A percentile compares a stretch with the other conserved stretches of the same genome.
phyloP scores from a whole-genome alignment of 306 rosid species.

The Vigna radiata region DNA sequence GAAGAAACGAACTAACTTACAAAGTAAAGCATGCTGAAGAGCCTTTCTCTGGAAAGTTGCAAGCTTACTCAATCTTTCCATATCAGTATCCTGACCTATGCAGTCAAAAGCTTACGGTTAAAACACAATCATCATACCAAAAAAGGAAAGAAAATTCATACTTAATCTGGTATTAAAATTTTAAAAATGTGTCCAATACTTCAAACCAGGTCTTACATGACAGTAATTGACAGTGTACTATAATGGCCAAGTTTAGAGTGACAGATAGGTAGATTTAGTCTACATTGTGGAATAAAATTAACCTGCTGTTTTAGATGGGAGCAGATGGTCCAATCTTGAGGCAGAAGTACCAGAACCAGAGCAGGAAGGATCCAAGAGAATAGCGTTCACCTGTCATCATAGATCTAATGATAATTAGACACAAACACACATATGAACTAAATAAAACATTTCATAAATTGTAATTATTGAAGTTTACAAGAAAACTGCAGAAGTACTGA shows the following conservation, averaged over 20 bases:
- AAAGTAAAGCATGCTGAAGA: conserved; percentile 78
- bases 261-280: conserved; percentile 16
- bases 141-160: neutral
- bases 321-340: conserved; percentile 83
- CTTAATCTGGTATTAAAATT: neutral
- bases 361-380: conserved; percentile 95
- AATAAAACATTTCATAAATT: neutral
- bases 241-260: neutral
- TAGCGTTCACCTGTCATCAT: conserved; percentile 66
- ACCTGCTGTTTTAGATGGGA: conserved; percentile 85
- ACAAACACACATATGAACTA: neutral
- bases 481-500: neutral
- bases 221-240: neutral
- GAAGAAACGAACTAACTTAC: conserved; percentile 52
- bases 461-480: neutral
- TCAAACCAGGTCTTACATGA: neutral
- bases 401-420: conserved; percentile 45
- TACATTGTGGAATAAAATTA: conserved; percentile 20
- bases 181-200: neutral
- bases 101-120: neutral
- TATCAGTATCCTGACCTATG: conserved; percentile 54
- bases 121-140: neutral
- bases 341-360: conserved; percentile 90
- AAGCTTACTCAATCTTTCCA: conserved; percentile 82
- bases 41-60: conserved; percentile 87